Percentiles rank a stretch among this genome's conserved stretches.
phyloP scores from a whole-genome alignment of 176 grass and related monocot species.

The Zoysia pacifica region DNA sequence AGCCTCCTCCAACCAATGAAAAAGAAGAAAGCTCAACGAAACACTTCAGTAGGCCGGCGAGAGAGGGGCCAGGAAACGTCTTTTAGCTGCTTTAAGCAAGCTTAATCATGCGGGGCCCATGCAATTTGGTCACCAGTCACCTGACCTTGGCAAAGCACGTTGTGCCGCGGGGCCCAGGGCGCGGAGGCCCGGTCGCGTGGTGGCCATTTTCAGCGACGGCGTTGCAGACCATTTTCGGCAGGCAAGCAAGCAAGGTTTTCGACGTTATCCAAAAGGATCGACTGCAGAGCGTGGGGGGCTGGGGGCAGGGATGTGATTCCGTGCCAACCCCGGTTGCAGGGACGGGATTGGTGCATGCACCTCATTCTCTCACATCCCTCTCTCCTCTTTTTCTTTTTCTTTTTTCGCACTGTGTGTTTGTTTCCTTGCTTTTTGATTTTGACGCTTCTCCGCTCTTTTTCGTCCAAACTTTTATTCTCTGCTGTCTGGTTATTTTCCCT shows the following conservation, averaged over 20 bases:
- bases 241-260: not conserved
- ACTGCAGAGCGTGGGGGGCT: not conserved
- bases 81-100: constrained; percentile 24
- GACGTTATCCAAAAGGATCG: constrained; percentile 5
- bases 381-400: too few relatives aligned
- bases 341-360: not conserved
- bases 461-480: not conserved
- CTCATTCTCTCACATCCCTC: not conserved
- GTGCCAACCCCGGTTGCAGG: not conserved
- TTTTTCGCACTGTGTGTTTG: not conserved
- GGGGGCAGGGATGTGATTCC: not conserved
- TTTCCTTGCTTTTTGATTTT: not conserved
- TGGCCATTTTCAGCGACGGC: constrained; percentile 36
- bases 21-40: not conserved
- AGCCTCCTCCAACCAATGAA: not conserved
- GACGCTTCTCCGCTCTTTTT: not conserved
- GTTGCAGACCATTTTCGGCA: constrained; percentile 33
- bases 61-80: not conserved
- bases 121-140: not conserved
- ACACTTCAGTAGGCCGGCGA: not conserved
- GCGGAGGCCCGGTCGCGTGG: not conserved
- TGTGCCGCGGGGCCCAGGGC: not conserved
- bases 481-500: too few relatives aligned
- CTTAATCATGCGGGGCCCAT: not conserved
- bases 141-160: not conserved